phyloP scores from a whole-genome alignment of 2,329 filamentous ascomycete genomes.

The Colletotrichum sp. region DNA sequence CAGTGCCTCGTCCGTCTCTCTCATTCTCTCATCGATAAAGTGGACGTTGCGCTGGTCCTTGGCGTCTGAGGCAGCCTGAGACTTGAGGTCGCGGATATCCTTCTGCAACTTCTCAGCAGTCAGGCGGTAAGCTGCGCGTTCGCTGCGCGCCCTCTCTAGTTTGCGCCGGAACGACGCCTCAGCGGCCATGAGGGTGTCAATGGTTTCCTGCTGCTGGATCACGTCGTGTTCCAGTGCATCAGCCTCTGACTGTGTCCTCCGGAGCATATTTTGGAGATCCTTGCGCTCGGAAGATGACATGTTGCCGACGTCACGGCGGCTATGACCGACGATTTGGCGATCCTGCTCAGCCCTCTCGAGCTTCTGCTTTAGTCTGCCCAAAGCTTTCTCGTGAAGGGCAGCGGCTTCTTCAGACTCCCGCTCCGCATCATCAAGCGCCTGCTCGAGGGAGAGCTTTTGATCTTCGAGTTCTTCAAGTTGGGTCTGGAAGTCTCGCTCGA shows the following conservation, averaged over 20 bases:
- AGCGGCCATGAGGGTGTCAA: conserved; percentile 60
- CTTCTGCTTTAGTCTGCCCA: conserved; percentile 51
- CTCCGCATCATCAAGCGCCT: conserved; percentile 61
- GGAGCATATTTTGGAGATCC: conserved; percentile 65
- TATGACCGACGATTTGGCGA: conserved; percentile 35
- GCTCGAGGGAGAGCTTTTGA: conserved; percentile 62
- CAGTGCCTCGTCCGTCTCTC: conserved; percentile 55
- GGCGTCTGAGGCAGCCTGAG: conserved; percentile 38
- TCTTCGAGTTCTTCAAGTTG: conserved; percentile 65
- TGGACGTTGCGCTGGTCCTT: conserved; percentile 30
- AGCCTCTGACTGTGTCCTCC: conserved; percentile 66
- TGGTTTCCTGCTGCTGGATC: conserved; percentile 69
- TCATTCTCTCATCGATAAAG: conserved; percentile 32
- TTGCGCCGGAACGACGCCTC: conserved; percentile 69
- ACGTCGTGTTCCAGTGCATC: conserved; percentile 77
- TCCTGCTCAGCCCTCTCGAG: conserved; percentile 57
- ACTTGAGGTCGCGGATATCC: conserved; percentile 53
- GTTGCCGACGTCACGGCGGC: conserved; percentile 28
- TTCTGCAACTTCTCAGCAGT: conserved; percentile 60
- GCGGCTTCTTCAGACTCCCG: conserved; percentile 54
- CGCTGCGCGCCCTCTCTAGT: conserved; percentile 71
- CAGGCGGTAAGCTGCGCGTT: conserved; percentile 62
- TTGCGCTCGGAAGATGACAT: conserved; percentile 44
- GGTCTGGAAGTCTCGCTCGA: conserved; percentile 53
- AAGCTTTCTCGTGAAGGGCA: conserved; percentile 45